A percentile compares a stretch with the other conserved stretches of the same genome.
phyloP scores from a whole-genome alignment of 176 grass and related monocot genomes.

The Calamus simplicifolius region DNA sequence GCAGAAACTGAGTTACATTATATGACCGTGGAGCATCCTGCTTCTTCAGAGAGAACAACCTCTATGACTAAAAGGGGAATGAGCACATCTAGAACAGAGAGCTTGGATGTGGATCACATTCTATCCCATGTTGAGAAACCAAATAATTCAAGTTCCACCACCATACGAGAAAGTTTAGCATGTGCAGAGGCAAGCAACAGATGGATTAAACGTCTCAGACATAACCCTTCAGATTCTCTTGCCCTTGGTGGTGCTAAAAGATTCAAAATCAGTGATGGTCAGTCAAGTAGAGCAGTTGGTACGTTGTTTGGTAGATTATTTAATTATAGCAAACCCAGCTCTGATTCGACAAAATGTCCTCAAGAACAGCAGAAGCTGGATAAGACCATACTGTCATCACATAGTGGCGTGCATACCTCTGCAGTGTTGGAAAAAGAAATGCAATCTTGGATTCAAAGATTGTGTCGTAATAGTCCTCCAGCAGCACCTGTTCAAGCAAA shows the following conservation, averaged over 20 bases:
- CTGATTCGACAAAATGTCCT: not conserved
- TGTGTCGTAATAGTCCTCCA: conserved; percentile 17
- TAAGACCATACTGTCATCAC: conserved; percentile 6
- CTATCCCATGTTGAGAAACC: conserved; percentile 21
- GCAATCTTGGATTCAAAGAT: conserved; percentile 52
- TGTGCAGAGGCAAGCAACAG: conserved; percentile 10
- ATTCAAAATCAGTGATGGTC: conserved; percentile 7
- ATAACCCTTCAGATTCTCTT: conserved; percentile 14
- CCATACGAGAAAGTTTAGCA: not conserved
- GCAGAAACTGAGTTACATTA: conserved; percentile 4
- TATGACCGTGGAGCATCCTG: conserved; percentile 10
- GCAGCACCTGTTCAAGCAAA: conserved; percentile 1
- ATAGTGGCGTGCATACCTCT: conserved; percentile 1
- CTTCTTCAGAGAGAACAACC: conserved; percentile 14
- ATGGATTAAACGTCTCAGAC: conserved; percentile 57
- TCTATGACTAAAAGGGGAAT: conserved; percentile 3
- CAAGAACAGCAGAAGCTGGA: not conserved
- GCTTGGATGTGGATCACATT: conserved; percentile 16
- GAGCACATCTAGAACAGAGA: conserved; percentile 20
- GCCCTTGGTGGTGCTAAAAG: conserved; percentile 29
- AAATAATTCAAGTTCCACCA: conserved; percentile 17
- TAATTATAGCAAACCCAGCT: not conserved
- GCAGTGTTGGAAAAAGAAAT: conserved; percentile 22
- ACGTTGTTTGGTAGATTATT: not conserved
- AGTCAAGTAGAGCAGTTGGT: conserved; percentile 12